Base-by-base conservation (phyloP, 1,284 basidiomycete species). In the Trichosporon sp. region DNA sequence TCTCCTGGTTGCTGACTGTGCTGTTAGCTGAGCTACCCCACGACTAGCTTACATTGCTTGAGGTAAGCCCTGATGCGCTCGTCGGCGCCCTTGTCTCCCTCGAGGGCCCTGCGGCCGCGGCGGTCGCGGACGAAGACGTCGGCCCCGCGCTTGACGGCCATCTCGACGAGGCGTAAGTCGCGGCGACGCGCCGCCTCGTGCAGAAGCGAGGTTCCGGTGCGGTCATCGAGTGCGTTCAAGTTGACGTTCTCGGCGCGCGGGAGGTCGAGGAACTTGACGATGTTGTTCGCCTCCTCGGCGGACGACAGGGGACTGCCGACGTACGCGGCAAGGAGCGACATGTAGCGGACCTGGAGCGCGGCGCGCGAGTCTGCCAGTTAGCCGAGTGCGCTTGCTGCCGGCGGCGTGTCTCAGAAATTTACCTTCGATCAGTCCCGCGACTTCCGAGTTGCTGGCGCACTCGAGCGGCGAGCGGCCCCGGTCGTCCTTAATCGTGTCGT, bases 101-200 rank as follows among this genome's bases (percentile, higher is more conserved):
- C 93, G 64, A 89, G 86, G 0, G 92, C 89, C 70, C 90, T 86
- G 77, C 89, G 89, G 9, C 95, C 93, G 65, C 85, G 86, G 35
- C 89, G 86, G 81, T 98, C 92, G 6, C 94, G 87, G 1, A 91
- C 90, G 75, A 96, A 95, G 1, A 97, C 91, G 78, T 97, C 94
- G 0, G 92, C 94, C 1, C 95, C 95, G 12, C 90, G 90, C 65
- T 90, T 88, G 0, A 95, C 89, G 0, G 90, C 90, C 12, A 93
- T 86, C 79, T 97, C 92, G 38, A 98, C 89, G 21, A 97, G 84
- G 12, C 88, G 85, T 8, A 95, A 84, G 78, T 98, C 93, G 68
- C 92, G 91, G 29, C 93, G 86, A 13, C 87, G 85, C 0, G 92
- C 93, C 0, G 95, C 94, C 80, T 95, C 93, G 75, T 98, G 95